Evolutionary conservation across 2,329 filamentous ascomycete species (phyloP).

Genomic region (Xylaria sp.): DNA sequence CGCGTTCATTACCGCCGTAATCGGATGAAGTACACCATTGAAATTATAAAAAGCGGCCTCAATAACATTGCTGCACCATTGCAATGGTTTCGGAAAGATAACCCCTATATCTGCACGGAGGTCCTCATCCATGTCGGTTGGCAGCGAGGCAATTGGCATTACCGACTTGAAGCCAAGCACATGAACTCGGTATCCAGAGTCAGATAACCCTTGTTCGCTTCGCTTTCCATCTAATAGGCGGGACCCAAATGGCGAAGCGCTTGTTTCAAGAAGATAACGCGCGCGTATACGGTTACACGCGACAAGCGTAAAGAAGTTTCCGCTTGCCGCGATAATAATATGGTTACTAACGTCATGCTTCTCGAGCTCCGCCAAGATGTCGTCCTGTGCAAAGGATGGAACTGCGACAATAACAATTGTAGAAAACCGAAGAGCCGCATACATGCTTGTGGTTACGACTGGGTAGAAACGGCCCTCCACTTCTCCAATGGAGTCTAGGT

Average conservation of each 20-base stretch:
- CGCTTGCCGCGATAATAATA: background rate
- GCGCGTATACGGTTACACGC: background rate
- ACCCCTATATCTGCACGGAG: background rate
- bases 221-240: background rate
- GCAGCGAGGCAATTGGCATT: background rate
- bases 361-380: background rate
- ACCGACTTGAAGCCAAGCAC: background rate
- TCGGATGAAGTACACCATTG: background rate
- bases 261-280: background rate
- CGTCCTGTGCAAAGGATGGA: background rate
- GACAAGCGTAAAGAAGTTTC: background rate
- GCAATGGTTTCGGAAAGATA: background rate
- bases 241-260: background rate
- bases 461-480: background rate
- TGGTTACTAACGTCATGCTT: background rate
- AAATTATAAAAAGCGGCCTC: constrained; percentile 4
- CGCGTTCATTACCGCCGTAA: background rate
- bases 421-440: background rate
- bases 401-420: background rate
- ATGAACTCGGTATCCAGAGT: background rate
- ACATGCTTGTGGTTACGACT: background rate
- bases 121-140: background rate
- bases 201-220: background rate
- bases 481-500: background rate
- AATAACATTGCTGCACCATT: background rate